Conservation (phyloP, 306 rosid species). For the Castanopsis chinensis region DNA sequence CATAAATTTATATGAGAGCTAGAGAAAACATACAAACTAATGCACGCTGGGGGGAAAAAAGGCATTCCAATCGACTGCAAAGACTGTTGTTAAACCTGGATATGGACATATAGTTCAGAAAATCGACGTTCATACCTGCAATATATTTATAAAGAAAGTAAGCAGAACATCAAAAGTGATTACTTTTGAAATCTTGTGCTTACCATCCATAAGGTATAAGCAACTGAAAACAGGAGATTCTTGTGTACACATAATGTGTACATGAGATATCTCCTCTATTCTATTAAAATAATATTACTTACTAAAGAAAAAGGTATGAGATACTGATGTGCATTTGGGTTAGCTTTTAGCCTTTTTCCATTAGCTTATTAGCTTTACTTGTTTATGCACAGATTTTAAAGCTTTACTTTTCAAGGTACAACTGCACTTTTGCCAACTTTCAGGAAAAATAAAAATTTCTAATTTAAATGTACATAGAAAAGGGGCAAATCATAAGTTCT, state of each 20-base stretch:
- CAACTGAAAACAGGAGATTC: not conserved
- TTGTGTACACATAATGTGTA: no score
- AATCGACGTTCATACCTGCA: slow-evolving; percentile 71
- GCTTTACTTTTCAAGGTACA: no score
- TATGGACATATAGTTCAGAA: slow-evolving; percentile 71
- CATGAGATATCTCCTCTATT: no score
- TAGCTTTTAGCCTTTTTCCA: no score
- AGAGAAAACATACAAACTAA: slow-evolving; percentile 5
- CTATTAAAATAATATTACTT: no score
- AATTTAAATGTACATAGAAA: not conserved
- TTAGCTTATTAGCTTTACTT: no score
- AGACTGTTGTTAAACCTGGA: slow-evolving; percentile 50
- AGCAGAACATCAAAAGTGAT: not conserved
- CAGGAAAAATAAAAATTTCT: no score
- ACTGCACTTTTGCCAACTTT: no score
- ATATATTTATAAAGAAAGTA: not conserved
- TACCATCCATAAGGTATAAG: not conserved
- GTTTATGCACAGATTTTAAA: no score
- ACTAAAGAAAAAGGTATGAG: not conserved
- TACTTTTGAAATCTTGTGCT: not conserved
- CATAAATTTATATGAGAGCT: not conserved
- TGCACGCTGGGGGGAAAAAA: not conserved
- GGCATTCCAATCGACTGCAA: slow-evolving; percentile 12
- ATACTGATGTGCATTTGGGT: not conserved
- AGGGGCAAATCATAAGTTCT: not conserved